phyloP scores from a whole-genome alignment of 495 filamentous ascomycete genomes.

The Penicillium arizonense region DNA sequence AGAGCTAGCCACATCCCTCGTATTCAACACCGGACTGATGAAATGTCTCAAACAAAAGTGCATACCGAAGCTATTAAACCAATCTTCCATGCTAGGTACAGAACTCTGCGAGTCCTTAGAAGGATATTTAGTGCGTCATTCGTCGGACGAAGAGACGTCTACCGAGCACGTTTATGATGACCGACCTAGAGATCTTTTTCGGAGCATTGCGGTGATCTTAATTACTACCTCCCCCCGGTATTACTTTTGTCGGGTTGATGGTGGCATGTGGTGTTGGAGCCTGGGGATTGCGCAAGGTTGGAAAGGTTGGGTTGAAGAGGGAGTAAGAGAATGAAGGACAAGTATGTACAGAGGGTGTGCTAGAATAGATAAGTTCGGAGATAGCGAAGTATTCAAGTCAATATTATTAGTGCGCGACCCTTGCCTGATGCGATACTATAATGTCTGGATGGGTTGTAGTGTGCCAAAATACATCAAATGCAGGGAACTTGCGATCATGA shows the following conservation, averaged over 20 bases:
- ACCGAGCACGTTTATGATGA: neutral
- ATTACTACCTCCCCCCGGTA: conserved; percentile 17
- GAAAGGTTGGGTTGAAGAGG: conserved; percentile 54
- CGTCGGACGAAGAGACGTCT: neutral
- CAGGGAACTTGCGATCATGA: neutral
- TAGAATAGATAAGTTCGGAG: no score
- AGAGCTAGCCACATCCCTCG: no score
- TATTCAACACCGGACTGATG: no score
- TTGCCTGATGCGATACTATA: neutral
- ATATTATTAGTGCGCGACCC: neutral
- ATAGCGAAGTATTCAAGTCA: neutral
- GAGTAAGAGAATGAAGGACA: conserved; percentile 22
- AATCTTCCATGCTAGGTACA: neutral
- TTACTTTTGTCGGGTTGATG: conserved; percentile 35
- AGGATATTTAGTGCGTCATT: neutral
- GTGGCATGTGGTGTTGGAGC: conserved; percentile 39
- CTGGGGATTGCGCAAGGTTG: conserved; percentile 50
- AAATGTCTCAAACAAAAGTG: neutral
- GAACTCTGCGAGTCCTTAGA: neutral
- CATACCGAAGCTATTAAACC: neutral
- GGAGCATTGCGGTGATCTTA: conserved; percentile 13
- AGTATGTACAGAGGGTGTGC: neutral
- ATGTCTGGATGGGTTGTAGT: neutral
- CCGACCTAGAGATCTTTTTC: conserved; percentile 4
- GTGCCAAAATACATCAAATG: neutral